Base-by-base conservation (phyloP, 2,329 filamentous ascomycete species). In the Neopestalotiopsis sp. region DNA sequence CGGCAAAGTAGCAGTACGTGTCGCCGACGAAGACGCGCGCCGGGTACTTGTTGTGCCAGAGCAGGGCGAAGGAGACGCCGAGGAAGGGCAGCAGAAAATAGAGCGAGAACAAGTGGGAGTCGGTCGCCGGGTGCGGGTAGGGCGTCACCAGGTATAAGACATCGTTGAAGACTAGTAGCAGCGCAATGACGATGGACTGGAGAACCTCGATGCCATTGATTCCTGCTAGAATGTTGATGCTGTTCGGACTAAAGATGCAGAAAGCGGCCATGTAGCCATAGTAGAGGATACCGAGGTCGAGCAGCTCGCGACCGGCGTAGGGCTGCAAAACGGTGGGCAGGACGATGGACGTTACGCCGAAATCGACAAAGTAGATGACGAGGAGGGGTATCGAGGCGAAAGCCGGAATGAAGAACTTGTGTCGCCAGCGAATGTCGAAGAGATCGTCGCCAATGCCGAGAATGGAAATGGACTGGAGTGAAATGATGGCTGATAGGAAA, bases 141-240 rank as follows among this genome's bases (percentile, higher is more conserved):
- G 91, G 90, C 0, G 91, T 92, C 70, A 94, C 86, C 64, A 98
- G 89, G 82, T 98, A 99, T 72, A 98, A 87, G 66, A 88, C 85
- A 80, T 98, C 96, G 83, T 99, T 99, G 78, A 94, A 83, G 69
- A 92, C 89, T 73, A 99, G 89, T 65, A 98, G 88, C 66, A 90
- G 80, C 32, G 95, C 95, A 78, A 99, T 94, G 72, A 97, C 93
- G 71, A 99, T 85, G 69, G 94, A 98, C 82, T 99, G 96, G 12
- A 92, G 90, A 67, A 98, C 96, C 81, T 99, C 96, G 79, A 99
- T 96, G 67, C 96, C 96, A 81, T 99, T 99, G 81, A 99, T 94
- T n/a, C 96, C 96, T 0, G 96, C 96, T n/a, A 99, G 86, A 83
- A 99, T 99, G 85, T 99, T 99, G 88, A 99, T 99, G 81, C 94